Conservation (phyloP, 192 early-diverging fungal genomes). For the Glomus cerebriforme region DNA sequence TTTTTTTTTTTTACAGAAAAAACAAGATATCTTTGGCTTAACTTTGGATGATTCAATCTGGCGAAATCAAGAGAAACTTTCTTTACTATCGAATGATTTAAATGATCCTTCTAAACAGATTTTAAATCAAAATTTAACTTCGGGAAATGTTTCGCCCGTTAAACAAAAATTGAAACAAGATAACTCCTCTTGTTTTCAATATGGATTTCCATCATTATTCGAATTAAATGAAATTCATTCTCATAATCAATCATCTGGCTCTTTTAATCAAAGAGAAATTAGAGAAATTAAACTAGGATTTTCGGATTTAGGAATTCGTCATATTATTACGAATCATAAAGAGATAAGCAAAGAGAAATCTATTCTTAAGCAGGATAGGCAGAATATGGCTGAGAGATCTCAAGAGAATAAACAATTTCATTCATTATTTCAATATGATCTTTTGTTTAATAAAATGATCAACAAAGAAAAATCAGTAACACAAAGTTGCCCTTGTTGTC, state of each 20-base stretch:
- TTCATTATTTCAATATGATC: not conserved
- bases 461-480: not conserved
- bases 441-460: not conserved
- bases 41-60: not conserved
- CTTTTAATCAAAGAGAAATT: not conserved
- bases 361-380: not conserved
- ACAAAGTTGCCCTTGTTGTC: not conserved
- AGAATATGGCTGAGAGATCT: not conserved
- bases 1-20: not conserved
- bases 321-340: not conserved
- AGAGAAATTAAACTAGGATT: not conserved
- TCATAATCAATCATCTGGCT: too few species aligned
- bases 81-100: not conserved
- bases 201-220: not conserved
- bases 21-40: not conserved
- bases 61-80: not conserved
- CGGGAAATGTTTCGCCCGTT: not conserved
- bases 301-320: not conserved
- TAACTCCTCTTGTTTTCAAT: not conserved
- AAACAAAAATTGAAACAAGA: not conserved
- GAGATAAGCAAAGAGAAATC: not conserved
- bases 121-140: not conserved
- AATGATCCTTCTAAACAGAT: not conserved
- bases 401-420: not conserved
- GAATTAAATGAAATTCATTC: not conserved